Evolutionary conservation across 2,329 filamentous ascomycete species (phyloP).

Genomic region (Gnomoniopsis sp.): DNA sequence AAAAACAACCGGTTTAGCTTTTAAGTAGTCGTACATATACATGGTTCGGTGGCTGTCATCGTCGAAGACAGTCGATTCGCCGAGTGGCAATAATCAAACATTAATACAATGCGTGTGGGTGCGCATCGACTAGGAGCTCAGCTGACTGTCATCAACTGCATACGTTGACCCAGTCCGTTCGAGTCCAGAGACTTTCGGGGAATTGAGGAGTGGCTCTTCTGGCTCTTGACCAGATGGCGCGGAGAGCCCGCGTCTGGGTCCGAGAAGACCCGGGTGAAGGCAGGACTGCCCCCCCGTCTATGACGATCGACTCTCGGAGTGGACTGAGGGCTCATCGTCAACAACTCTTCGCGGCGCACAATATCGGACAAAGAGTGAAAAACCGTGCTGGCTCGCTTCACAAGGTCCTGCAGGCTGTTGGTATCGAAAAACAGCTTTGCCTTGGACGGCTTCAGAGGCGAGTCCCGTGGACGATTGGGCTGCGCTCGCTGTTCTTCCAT

Average conservation of each 20-base stretch:
- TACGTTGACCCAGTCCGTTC: conserved; percentile 46
- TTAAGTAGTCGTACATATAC: conserved; percentile 20
- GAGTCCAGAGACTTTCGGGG: conserved; percentile 48
- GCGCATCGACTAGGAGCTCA: conserved; percentile 28
- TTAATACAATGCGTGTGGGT: conserved; percentile 12
- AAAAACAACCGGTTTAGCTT: conserved; percentile 15
- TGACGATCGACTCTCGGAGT: conserved; percentile 46
- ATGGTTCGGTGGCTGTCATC: conserved; percentile 9
- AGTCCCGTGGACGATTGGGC: conserved; percentile 34
- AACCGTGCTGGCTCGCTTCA: conserved; percentile 59
- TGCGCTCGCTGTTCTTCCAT: conserved; percentile 55
- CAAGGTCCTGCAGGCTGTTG: conserved; percentile 64
- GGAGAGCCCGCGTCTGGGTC: conserved; percentile 57
- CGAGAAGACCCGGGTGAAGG: conserved; percentile 64
- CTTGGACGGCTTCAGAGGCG: conserved; percentile 35
- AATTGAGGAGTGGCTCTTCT: conserved; percentile 51
- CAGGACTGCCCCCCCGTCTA: conserved; percentile 57
- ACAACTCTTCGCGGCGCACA: conserved; percentile 56
- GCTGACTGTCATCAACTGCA: conserved; percentile 65
- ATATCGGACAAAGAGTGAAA: conserved; percentile 58
- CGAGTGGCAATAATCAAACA: conserved; percentile 16
- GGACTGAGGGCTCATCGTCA: conserved; percentile 52
- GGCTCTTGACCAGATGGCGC: conserved; percentile 47
- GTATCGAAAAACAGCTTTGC: conserved; percentile 65
- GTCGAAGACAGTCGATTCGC: not conserved